Evolutionary conservation across 352 stramenopile genomes (phyloP), one percentile per base, ranked within the genome.

Genomic region (Phytophthora capsici): DNA sequence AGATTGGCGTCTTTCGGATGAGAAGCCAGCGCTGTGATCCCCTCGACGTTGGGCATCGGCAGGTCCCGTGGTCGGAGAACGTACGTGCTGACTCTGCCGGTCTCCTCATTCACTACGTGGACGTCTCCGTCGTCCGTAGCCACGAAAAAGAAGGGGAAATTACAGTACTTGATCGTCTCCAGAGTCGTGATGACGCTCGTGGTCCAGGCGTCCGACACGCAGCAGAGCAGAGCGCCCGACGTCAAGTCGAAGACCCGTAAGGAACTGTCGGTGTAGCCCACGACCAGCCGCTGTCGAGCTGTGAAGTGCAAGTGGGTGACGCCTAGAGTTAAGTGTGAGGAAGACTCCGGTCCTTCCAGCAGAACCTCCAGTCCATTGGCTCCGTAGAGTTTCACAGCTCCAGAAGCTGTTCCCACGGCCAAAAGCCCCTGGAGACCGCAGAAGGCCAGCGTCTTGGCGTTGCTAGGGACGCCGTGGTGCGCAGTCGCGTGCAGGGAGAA

Each of bases 61-160:
- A 73, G 49, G 47, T 92, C 80, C 2, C 75, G 69, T 4, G 82
- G 68, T 3, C 73, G 68, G 64, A 94, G 87, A 14, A 71, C 60
- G 52, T 94, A 94, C 17, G 79, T 90, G 57, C 82, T 87, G 25
- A 85, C 71, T 43, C 76, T 73, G 6, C 82, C 85, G 0, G 84
- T 92, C 10, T 91, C 81, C 69, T 94, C 86, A 6, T 94, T 81
- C 4, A 94, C 57, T 8, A 94, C 82, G 78, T 94, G 55, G 45
- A 93, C 56, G 8, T 82, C 69, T 17, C 82, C 81, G 25, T 94
- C 81, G 57, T 93, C 82, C 14, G 86, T 81, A 12, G 86, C 84
- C 12, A 91, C 75, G 36, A 90, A 93, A 50, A 91, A 83, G 57
- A 84, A 94, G 30, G 80, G 78, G 34, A 81, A 87, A 17, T 79